Base-by-base conservation (phyloP, 495 filamentous ascomycete species). In the Penicillium soppii region DNA sequence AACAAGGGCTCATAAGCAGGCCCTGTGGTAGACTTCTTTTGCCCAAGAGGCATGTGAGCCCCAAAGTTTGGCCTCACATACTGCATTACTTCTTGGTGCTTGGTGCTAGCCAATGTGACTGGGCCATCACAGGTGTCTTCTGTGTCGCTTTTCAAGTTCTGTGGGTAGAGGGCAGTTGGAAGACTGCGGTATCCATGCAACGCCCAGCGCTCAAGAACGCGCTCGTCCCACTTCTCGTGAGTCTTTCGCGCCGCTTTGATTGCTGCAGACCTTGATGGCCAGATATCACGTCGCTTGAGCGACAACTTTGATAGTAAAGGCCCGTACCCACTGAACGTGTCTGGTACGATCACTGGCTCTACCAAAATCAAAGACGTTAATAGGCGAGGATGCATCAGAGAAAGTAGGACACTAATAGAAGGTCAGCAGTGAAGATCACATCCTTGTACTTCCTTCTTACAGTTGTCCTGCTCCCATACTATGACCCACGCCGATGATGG, bases 401-500 rank as follows among this genome's bases (percentile, higher is more conserved):
- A 69, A 3, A 81, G 64, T 47, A 81, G 73, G 47, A 72, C 67
- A 2, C 64, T 63, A 36, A 10, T n/a, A 13, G 39, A 15, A 37
- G 16, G 16, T 29, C 13, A 29, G 16, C 25, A 23, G 2, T 32
- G 9, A 16, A n/a, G 1, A 7, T 40, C 13, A 19, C 5, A 4
- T 17, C n/a, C 6, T 15, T 16, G 21, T 16, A n/a, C 6, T 37
- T 7, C 17, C n/a, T 7, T 48, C 64, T 15, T 27, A 70, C 54
- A 90, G 72, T 42, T 83, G 75, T 50, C 76, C 76, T 44, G 74
- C 86, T 56, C 90, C 90, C 77, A 89, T 87, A 58, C 84, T 89
- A 70, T 95, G 90, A 13, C 82, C 90, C 1, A 95, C 62, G 15
- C 89, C 90, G 45, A 92, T 68, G 7, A 94, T 62, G 1, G 90